These are phyloP conservation scores for Strobilomyces echinocephalus DNA, from an alignment of 768 basidiomycete species.

Conservation along the genomic window DNA sequence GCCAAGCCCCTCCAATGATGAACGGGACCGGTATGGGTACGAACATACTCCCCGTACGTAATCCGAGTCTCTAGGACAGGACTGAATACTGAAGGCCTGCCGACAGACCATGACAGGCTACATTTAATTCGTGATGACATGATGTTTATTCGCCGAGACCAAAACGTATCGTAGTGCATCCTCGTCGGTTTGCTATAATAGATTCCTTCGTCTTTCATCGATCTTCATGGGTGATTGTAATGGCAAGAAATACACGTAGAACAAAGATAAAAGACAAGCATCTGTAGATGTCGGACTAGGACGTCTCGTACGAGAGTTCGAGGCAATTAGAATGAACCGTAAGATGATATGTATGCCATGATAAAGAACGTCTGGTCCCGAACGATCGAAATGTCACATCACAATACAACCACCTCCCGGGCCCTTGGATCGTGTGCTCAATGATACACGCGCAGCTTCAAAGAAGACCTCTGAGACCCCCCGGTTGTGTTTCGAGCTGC, in stretches of 20 bases:
- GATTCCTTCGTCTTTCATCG: conserved; percentile 8
- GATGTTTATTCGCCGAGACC: conserved; percentile 1
- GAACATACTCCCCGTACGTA: conserved; percentile 59
- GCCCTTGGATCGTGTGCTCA: conserved; percentile 70
- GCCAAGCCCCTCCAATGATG: conserved; percentile 55
- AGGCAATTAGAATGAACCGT: conserved; percentile 21
- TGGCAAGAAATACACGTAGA: conserved; percentile 13
- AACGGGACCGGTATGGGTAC: conserved; percentile 48
- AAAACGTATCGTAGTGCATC: conserved; percentile 27
- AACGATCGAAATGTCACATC: conserved; percentile 40
- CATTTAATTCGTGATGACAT: conserved; percentile 24
- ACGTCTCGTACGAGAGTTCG: background rate
- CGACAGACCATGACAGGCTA: conserved; percentile 63
- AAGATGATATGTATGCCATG: conserved; percentile 13
- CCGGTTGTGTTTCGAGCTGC: conserved; percentile 94
- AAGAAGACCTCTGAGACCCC: conserved; percentile 92
- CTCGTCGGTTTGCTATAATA: conserved; percentile 25
- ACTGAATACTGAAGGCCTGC: conserved; percentile 6
- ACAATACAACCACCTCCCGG: conserved; percentile 53
- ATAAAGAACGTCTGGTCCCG: conserved; percentile 3
- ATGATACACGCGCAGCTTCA: conserved; percentile 82
- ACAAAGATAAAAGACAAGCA: background rate
- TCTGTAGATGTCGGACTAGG: background rate
- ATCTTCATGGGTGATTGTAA: background rate
- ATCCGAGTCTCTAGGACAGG: background rate